These are phyloP conservation scores for Puccinia polysora DNA, from an alignment of 1,284 basidiomycete genomes.

Conservation along the genomic window DNA sequence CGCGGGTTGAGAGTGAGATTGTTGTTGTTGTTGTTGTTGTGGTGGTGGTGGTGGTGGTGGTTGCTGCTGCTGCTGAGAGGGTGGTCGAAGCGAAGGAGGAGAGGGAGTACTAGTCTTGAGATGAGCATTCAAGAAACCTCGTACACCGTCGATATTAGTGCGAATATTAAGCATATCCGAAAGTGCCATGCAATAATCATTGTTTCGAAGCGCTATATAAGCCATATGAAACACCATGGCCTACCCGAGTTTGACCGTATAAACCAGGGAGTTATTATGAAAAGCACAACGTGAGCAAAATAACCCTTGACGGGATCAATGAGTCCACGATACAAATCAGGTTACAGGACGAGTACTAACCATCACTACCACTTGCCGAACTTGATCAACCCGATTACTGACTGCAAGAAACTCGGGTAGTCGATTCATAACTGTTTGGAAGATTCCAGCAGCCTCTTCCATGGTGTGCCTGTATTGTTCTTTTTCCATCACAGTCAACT, in stretches of 20 bases:
- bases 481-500: constrained; percentile 17
- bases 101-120: constrained; percentile 9
- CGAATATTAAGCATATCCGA: constrained; percentile 23
- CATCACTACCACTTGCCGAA: constrained; percentile 17
- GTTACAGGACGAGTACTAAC: too few relatives aligned
- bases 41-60: neutral
- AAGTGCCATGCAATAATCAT: constrained; percentile 19
- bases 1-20: neutral
- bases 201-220: neutral
- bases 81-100: constrained; percentile 2
- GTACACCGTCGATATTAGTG: neutral
- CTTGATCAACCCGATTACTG: constrained; percentile 14
- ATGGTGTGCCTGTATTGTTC: constrained; percentile 32
- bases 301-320: neutral
- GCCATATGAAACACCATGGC: constrained; percentile 20
- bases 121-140: neutral
- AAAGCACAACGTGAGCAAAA: neutral
- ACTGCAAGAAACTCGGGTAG: constrained; percentile 31
- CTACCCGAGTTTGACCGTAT: constrained; percentile 4
- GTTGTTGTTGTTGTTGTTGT: constrained; percentile 2
- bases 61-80: constrained; percentile 31
- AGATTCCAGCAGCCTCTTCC: constrained; percentile 31
- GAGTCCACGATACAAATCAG: neutral
- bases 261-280: too few relatives aligned
- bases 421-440: neutral